Base-by-base conservation (phyloP, 768 basidiomycete genomes). In the Vararia minispora region DNA sequence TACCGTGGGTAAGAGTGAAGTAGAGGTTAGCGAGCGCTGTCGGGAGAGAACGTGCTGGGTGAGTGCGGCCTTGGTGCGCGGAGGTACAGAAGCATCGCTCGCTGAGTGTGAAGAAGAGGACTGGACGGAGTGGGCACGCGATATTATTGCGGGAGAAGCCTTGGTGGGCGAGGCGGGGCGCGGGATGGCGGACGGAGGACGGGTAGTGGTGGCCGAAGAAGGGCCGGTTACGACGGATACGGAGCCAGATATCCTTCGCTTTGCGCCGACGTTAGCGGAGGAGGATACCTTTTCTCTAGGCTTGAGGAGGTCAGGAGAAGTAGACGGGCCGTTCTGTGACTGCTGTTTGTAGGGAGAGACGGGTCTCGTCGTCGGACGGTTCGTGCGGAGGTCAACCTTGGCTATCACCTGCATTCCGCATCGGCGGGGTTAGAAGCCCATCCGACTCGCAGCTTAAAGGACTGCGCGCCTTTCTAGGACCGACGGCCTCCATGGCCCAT, bases 341-440 rank as follows among this genome's bases (percentile, higher is more conserved):
- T 48, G 51, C n/a, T 44, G 45, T 51, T 69, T 74, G 43, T 58
- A 52, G 12, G 72, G 72, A 7, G 76, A 78, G 8, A 55, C 48
- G 11, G 76, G 74, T 31, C 74, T 61, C 27, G 70, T 64, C 27
- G 47, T 40, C 40, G 54, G 57, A 46, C 37, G 57, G 52, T 18
- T 56, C 39, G 17, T 51, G 44, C 34, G 63, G 49, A 44, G 59
- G 62, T 64, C 66, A 50, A 72, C 52, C 50, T 65, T 73, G 38
- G 69, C 70, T 25, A 69, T 70, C 46, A 76, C 69, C 75, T 78
- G 58, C 33, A 29, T n/a, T 28, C 9, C 27, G 27, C 9, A 28
- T 28, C n/a, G n/a, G n/a, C n/a, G n/a, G n/a, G n/a, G n/a, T n/a
- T n/a, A n/a, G n/a, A n/a, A n/a, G n/a, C n/a, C n/a, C n/a, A n/a